A percentile compares a stretch with the other conserved stretches of the same genome.
Conservation (phyloP, 305 asterid genomes). For the Fraxinus angustifolia region DNA sequence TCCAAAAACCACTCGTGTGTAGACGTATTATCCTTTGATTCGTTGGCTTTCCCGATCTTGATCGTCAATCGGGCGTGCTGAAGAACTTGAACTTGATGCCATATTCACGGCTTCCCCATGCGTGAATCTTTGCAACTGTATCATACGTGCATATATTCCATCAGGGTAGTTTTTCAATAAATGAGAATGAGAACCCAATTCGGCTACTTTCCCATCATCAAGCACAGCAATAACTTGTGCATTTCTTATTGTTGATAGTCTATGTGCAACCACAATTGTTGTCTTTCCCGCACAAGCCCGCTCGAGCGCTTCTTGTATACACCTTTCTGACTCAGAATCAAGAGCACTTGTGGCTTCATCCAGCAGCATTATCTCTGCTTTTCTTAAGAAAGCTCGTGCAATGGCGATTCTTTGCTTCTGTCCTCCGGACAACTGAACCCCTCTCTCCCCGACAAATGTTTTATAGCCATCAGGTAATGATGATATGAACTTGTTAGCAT, state of each 20-base stretch:
- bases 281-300: slow-evolving; percentile 83
- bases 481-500: slow-evolving; percentile 84
- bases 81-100: slow-evolving; percentile 46
- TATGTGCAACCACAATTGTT: slow-evolving; percentile 80
- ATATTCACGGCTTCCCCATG: slow-evolving; percentile 61
- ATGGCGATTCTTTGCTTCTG: slow-evolving; percentile 93
- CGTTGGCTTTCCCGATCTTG: slow-evolving; percentile 33
- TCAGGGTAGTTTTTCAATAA: slow-evolving; percentile 71
- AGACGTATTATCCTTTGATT: slow-evolving; percentile 12
- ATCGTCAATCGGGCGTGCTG: slow-evolving; percentile 32
- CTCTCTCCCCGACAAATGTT: slow-evolving; percentile 85
- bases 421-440: slow-evolving; percentile 93
- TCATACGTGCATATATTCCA: slow-evolving; percentile 85
- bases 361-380: slow-evolving; percentile 78
- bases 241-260: slow-evolving; percentile 73
- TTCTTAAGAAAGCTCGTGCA: slow-evolving; percentile 89
- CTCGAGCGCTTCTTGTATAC: slow-evolving; percentile 85
- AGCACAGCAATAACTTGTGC: slow-evolving; percentile 88
- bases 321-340: slow-evolving; percentile 85
- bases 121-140: slow-evolving; percentile 74
- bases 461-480: slow-evolving; percentile 86
- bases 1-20: slow-evolving; percentile 31
- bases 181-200: slow-evolving; percentile 90
- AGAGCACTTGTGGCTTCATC: slow-evolving; percentile 98
- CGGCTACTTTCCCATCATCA: slow-evolving; percentile 91